These are phyloP conservation scores for Boletus rufocinnamomeus DNA, from an alignment of 768 basidiomycete species.

Conservation along the genomic window DNA sequence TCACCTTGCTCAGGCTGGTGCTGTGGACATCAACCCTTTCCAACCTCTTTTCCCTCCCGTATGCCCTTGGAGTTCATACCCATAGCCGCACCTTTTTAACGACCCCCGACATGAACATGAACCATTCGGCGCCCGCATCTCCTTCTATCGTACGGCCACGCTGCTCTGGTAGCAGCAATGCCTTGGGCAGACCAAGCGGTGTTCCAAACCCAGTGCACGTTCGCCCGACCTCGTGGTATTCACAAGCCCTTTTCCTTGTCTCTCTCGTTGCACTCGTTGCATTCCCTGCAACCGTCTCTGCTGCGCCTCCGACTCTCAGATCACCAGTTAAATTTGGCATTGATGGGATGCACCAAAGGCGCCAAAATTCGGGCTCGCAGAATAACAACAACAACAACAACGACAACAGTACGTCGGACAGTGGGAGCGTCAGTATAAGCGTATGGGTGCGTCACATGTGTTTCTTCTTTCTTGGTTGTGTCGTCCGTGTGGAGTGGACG, in stretches of 20 bases:
- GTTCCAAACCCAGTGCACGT: neutral
- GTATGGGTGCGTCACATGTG: constrained; percentile 29
- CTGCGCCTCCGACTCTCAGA: constrained; percentile 6
- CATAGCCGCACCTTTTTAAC: neutral
- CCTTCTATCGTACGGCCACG: neutral
- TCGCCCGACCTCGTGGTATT: constrained; percentile 5
- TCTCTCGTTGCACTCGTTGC: constrained; percentile 8
- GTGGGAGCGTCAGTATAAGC: constrained; percentile 16
- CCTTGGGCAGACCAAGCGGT: neutral
- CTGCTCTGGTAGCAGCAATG: constrained; percentile 12
- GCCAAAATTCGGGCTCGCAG: neutral
- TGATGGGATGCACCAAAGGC: neutral
- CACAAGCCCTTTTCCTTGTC: neutral
- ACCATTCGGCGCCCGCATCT: constrained; percentile 1
- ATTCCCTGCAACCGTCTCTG: constrained; percentile 6
- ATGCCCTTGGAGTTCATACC: neutral
- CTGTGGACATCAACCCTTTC: constrained; percentile 8
- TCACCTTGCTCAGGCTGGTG: constrained; percentile 5
- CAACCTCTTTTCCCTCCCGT: neutral
- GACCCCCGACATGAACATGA: constrained; percentile 9
- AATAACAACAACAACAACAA: too few species aligned
- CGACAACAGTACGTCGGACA: neutral
- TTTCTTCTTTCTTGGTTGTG: neutral
- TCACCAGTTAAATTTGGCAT: too few species aligned
- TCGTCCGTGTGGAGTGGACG: neutral